Conservation (phyloP, 129 eudicot genomes). For the Flaveria robusta region DNA sequence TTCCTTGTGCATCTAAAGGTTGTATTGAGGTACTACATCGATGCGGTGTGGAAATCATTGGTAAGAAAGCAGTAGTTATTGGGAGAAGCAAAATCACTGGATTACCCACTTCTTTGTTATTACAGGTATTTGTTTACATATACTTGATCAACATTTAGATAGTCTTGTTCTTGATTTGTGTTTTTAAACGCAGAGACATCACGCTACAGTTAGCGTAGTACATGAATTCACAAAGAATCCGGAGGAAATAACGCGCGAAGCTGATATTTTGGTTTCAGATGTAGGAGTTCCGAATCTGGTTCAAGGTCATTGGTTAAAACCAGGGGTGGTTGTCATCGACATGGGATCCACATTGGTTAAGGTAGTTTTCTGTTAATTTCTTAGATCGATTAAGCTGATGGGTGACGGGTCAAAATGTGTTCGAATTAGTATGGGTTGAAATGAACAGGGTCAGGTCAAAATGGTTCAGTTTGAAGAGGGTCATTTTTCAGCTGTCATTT, state of each 20-base stretch:
- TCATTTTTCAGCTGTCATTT: too few species aligned
- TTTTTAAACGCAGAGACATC: slow-evolving; percentile 49
- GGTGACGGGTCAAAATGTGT: not conserved
- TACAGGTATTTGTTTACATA: slow-evolving; percentile 50
- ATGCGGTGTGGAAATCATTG: slow-evolving; percentile 48
- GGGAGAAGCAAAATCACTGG: slow-evolving; percentile 73
- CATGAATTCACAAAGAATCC: slow-evolving; percentile 55
- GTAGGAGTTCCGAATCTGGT: slow-evolving; percentile 58
- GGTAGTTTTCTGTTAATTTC: slow-evolving; percentile 25
- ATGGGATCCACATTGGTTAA: slow-evolving; percentile 52
- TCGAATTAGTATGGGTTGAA: not conserved
- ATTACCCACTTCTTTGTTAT: slow-evolving; percentile 56
- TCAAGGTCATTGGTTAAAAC: slow-evolving; percentile 62
- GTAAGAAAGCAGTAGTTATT: slow-evolving; percentile 68
- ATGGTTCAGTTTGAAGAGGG: not conserved
- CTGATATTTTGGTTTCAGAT: slow-evolving; percentile 59
- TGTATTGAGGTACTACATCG: slow-evolving; percentile 72
- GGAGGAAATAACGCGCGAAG: slow-evolving; percentile 48
- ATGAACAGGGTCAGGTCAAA: too few species aligned
- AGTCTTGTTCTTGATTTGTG: not conserved
- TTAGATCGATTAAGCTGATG: not conserved
- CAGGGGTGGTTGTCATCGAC: slow-evolving; percentile 64
- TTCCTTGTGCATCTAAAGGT: slow-evolving; percentile 74
- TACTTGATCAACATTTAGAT: not conserved
- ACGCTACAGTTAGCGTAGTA: slow-evolving; percentile 56